These are phyloP conservation scores for Cutaneotrichosporon cyanovorans DNA, from an alignment of 1,284 basidiomycete genomes.

Conservation along the genomic window DNA sequence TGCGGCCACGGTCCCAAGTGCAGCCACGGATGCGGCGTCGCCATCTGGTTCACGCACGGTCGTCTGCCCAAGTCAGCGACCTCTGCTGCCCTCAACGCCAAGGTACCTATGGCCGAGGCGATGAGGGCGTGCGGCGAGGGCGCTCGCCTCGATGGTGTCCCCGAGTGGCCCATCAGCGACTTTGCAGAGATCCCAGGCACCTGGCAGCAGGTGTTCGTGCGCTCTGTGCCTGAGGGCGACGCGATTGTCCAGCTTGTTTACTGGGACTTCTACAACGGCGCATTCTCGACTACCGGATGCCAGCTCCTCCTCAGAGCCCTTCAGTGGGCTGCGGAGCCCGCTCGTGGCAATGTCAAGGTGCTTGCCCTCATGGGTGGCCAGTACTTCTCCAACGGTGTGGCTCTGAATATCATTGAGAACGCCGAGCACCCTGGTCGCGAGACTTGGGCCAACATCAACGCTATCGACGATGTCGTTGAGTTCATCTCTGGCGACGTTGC, in stretches of 20 bases:
- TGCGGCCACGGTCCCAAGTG: slow-evolving; percentile 8
- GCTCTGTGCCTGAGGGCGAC: slow-evolving; percentile 31
- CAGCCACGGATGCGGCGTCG: slow-evolving; percentile 30
- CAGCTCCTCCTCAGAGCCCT: slow-evolving; percentile 42
- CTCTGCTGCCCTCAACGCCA: slow-evolving; percentile 42
- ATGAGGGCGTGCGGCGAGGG: slow-evolving; percentile 37
- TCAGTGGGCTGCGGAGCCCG: slow-evolving; percentile 37
- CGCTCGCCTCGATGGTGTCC: slow-evolving; percentile 30
- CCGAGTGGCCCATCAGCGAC: slow-evolving; percentile 39
- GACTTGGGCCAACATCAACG: slow-evolving; percentile 50
- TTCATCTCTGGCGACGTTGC: slow-evolving; percentile 34
- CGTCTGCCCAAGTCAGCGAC: slow-evolving; percentile 44
- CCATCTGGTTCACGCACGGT: slow-evolving; percentile 48
- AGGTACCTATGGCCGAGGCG: slow-evolving; percentile 45
- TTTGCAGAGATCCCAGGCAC: slow-evolving; percentile 36
- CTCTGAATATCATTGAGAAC: slow-evolving; percentile 48
- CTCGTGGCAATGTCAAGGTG: slow-evolving; percentile 38
- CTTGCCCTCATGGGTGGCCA: slow-evolving; percentile 45
- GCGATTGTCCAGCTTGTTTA: slow-evolving; percentile 43
- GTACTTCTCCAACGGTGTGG: slow-evolving; percentile 50
- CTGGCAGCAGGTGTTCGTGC: slow-evolving; percentile 48
- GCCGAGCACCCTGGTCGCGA: slow-evolving; percentile 42
- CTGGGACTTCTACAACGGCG: slow-evolving; percentile 50
- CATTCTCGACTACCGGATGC: slow-evolving; percentile 47
- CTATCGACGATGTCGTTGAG: slow-evolving; percentile 46